Evolutionary conservation across 768 basidiomycete genomes (phyloP).

Genomic region (Hortiboletus campestris): DNA sequence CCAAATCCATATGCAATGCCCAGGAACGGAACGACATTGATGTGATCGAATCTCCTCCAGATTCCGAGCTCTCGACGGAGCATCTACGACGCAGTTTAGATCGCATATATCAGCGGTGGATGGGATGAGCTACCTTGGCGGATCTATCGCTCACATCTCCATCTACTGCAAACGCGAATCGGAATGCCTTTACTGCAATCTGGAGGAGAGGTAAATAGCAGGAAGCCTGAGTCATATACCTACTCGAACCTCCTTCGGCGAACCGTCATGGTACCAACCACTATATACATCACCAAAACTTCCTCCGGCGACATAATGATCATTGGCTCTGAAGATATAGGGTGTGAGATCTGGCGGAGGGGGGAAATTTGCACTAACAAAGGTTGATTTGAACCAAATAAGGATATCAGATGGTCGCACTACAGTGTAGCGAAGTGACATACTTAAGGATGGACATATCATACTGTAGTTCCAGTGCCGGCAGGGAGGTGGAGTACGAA

Average conservation of each 20-base stretch:
- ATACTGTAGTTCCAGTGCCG: not conserved
- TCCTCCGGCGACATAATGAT: constrained; percentile 6
- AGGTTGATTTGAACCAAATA: not conserved
- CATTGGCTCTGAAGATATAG: not conserved
- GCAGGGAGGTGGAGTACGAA: not conserved
- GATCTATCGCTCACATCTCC: not conserved
- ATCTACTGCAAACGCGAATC: constrained; percentile 1
- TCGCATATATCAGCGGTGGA: not conserved
- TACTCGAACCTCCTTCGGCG: constrained; percentile 2
- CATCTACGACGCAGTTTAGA: constrained; percentile 3
- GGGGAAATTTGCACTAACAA: not conserved
- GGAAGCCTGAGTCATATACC: not conserved
- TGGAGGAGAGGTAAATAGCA: not conserved
- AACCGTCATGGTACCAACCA: constrained; percentile 3
- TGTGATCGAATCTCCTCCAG: constrained; percentile 14
- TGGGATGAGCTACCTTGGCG: not conserved
- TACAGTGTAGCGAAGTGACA: too few relatives aligned
- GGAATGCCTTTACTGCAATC: constrained; percentile 20
- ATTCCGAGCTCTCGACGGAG: constrained; percentile 28
- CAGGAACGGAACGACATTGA: constrained; percentile 27
- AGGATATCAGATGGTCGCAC: too few relatives aligned
- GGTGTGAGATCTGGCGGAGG: constrained; percentile 10
- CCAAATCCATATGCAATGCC: constrained; percentile 29
- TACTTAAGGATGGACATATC: too few relatives aligned
- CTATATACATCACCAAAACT: constrained; percentile 17